phyloP scores from a whole-genome alignment of 108 stramenopile species.

The Aureococcus anophagefferens region DNA sequence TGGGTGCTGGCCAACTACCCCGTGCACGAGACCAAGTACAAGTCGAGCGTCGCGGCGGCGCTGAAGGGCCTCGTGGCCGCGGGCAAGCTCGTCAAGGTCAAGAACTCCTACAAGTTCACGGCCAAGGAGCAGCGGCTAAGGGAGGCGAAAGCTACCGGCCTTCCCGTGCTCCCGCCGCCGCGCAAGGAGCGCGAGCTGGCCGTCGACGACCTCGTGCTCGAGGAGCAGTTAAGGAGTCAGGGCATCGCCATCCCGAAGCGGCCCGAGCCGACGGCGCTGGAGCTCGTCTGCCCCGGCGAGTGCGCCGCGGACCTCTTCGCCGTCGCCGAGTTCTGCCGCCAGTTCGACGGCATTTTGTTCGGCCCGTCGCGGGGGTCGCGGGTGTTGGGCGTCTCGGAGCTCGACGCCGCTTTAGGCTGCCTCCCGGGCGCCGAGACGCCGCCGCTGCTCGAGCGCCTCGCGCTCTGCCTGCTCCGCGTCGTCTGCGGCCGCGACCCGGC shows the following conservation, averaged over 20 bases:
- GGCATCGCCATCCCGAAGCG: too few relatives aligned
- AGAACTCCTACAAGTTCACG: background rate
- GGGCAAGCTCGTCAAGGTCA: background rate
- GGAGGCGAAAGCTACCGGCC: background rate
- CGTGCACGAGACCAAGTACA: background rate
- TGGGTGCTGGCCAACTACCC: background rate
- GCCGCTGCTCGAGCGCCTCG: background rate
- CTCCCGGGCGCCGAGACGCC: background rate
- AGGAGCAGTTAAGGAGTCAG: too few relatives aligned
- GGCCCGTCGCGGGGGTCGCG: background rate
- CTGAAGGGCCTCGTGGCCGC: background rate
- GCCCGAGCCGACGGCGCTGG: background rate
- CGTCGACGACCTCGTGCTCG: background rate
- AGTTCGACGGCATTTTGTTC: background rate
- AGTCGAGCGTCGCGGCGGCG: background rate
- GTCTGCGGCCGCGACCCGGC: background rate
- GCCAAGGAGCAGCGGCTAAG: background rate
- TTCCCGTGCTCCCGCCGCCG: too few relatives aligned
- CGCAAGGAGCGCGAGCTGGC: too few relatives aligned
- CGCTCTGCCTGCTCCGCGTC: background rate
- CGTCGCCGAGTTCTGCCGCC: background rate
- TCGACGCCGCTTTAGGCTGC: background rate
- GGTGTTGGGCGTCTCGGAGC: background rate
- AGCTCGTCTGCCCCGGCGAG: background rate
- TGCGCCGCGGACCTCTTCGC: background rate